phyloP scores from a whole-genome alignment of 192 early-diverging fungal genomes.

The Neocallimastix lanati region DNA sequence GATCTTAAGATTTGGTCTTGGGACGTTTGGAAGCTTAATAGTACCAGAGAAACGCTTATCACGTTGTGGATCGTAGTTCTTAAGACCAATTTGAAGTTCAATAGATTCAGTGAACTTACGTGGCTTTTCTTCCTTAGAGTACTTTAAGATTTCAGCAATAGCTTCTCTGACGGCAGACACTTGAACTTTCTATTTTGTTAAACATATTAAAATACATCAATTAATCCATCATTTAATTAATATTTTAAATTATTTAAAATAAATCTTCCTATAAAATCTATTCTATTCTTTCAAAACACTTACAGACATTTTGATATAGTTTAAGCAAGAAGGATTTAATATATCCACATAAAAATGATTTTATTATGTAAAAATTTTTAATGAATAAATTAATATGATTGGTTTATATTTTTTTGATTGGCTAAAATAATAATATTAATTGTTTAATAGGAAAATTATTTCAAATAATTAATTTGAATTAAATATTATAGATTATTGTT shows the following conservation, averaged over 20 bases:
- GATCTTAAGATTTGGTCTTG: slow-evolving; percentile 85
- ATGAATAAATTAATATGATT: not conserved
- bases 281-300: no score
- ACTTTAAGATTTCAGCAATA: slow-evolving; percentile 45
- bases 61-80: slow-evolving; percentile 99
- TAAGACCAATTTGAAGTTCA: slow-evolving; percentile 94
- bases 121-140: slow-evolving; percentile 65
- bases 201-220: no score
- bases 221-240: no score
- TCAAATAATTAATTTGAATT: no score
- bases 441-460: no score
- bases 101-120: slow-evolving; percentile 94
- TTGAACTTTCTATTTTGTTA: slow-evolving; percentile 42
- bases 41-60: slow-evolving; percentile 99
- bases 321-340: not conserved
- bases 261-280: no score
- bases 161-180: slow-evolving; percentile 74
- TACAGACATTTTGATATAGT: not conserved
- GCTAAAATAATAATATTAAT: not conserved
- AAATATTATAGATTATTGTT: no score
- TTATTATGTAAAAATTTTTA: not conserved
- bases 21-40: slow-evolving; percentile 81
- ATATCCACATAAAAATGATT: not conserved
- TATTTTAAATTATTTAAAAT: no score
- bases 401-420: not conserved